phyloP scores from a whole-genome alignment of 139 green algal species.

The Mesotaenium endlicherianum region DNA sequence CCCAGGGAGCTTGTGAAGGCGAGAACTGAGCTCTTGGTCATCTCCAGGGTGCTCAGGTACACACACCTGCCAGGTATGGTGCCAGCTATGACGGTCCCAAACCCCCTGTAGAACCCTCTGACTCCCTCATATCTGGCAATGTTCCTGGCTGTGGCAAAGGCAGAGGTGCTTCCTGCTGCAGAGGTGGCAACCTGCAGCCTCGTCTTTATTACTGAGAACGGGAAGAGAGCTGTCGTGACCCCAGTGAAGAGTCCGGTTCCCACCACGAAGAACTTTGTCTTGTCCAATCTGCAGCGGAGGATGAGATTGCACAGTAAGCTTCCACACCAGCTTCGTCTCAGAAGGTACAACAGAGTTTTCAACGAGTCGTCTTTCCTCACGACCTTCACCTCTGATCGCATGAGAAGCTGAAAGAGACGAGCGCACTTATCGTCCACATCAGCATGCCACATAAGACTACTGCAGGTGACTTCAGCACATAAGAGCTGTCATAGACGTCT shows the following conservation, averaged over 20 bases:
- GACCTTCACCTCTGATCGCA: too few species aligned
- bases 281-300: conserved; percentile 72
- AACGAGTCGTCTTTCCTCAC: too few species aligned
- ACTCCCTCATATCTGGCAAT: conserved; percentile 77
- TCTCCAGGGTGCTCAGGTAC: conserved; percentile 76
- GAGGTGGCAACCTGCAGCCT: conserved; percentile 54
- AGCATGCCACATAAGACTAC: too few species aligned
- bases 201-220: conserved; percentile 91
- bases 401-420: too few species aligned
- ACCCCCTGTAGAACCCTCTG: conserved; percentile 75
- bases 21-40: conserved; percentile 62
- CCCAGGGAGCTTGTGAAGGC: conserved; percentile 30
- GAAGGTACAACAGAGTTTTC: too few species aligned
- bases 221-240: conserved; percentile 79
- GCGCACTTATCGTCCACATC: too few species aligned
- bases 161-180: background rate
- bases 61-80: conserved; percentile 58
- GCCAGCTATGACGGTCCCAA: conserved; percentile 55
- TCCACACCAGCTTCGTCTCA: too few species aligned
- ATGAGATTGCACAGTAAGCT: too few species aligned
- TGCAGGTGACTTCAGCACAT: too few species aligned
- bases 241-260: conserved; percentile 77
- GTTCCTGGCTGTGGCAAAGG: conserved; percentile 21
- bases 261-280: conserved; percentile 82
- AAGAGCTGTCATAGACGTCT: too few species aligned